Percentiles rank a stretch among this genome's conserved stretches.
Conservation (phyloP, 352 stramenopile species). For the Globisporangium middletonii region DNA sequence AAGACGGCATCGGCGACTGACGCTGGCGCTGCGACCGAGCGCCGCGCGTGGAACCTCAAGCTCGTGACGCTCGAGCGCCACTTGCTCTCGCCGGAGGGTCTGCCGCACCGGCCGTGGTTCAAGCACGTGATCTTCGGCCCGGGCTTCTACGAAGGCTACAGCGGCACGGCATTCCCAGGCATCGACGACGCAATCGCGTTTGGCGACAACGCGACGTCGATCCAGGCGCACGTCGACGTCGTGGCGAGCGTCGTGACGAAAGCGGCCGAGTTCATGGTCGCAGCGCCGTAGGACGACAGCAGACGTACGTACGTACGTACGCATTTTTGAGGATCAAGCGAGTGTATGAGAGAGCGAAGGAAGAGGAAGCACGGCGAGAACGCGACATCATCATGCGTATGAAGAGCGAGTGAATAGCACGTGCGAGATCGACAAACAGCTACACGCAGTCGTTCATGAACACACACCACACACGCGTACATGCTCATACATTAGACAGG, state of each 20-base stretch:
- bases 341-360: not conserved
- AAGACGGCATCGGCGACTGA: not conserved
- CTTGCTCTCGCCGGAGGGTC: conserved; percentile 25
- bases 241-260: conserved; percentile 27
- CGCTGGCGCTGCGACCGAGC: not conserved
- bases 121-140: conserved; percentile 59
- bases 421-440: no score
- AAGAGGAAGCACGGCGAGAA: not conserved
- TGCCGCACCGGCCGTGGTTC: conserved; percentile 52
- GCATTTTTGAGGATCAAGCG: not conserved
- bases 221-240: conserved; percentile 42
- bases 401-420: no score
- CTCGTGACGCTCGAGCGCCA: conserved; percentile 45
- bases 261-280: conserved; percentile 19
- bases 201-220: conserved; percentile 21
- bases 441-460: no score
- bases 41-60: conserved; percentile 34
- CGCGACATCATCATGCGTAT: no score
- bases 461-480: no score
- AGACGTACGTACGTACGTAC: not conserved
- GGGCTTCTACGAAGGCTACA: conserved; percentile 49
- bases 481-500: no score
- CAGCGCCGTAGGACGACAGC: not conserved
- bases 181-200: conserved; percentile 44
- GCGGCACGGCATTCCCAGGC: conserved; percentile 41